A percentile compares a stretch with the other conserved stretches of the same genome.
Conservation (phyloP, 139 green algal genomes). For the Diplosphaera chodatii region DNA sequence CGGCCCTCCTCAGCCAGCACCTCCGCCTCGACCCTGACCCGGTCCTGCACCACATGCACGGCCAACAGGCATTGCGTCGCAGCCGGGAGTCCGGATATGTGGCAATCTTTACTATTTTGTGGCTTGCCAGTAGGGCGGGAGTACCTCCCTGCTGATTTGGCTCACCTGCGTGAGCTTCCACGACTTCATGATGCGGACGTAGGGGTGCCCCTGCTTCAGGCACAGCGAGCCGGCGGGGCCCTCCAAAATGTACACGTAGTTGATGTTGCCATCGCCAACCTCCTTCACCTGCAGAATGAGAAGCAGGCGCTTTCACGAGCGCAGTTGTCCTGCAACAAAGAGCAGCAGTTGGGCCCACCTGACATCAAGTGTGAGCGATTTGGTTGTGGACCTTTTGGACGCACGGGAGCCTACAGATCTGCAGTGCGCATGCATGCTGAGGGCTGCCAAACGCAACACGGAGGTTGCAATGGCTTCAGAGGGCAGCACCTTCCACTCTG, state of each 20-base stretch:
- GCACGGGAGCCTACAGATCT: no score
- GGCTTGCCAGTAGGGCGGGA: no score
- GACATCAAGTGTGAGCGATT: no score
- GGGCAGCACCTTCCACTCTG: slow-evolving; percentile 28
- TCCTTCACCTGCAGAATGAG: slow-evolving; percentile 43
- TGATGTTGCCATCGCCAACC: slow-evolving; percentile 98
- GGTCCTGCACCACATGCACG: slow-evolving; percentile 38
- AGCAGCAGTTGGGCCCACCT: no score
- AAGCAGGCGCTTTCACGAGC: not conserved
- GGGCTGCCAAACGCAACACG: no score
- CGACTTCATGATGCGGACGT: slow-evolving; percentile 81
- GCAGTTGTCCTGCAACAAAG: no score
- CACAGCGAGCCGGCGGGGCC: slow-evolving; percentile 63
- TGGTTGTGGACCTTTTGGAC: no score
- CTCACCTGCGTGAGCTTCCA: slow-evolving; percentile 86
- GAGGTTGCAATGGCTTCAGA: no score
- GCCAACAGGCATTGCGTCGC: no score
- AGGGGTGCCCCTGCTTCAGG: slow-evolving; percentile 90
- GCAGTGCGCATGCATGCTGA: no score
- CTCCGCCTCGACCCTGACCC: slow-evolving; percentile 62
- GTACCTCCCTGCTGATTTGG: not conserved
- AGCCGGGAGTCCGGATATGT: no score
- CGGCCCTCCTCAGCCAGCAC: slow-evolving; percentile 48
- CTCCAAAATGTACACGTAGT: slow-evolving; percentile 95
- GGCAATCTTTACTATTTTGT: no score